phyloP scores from a whole-genome alignment of 257 asterid genomes.

The Jaltomata sinuosa region DNA sequence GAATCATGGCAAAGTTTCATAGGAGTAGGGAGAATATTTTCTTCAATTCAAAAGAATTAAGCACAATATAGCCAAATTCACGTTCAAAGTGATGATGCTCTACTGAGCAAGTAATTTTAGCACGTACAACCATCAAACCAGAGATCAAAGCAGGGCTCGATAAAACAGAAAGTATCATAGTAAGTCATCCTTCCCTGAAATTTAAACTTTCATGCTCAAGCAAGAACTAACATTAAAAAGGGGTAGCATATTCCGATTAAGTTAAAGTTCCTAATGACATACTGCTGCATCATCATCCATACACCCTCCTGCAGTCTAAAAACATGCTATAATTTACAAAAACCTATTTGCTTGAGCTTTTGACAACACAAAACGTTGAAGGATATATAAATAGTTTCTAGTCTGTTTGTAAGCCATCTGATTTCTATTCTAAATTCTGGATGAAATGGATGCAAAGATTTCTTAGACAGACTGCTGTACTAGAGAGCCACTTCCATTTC shows the following conservation, averaged over 20 bases:
- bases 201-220: not conserved
- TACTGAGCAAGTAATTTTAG: not conserved
- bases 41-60: not conserved
- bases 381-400: not conserved
- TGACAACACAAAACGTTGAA: not conserved
- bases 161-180: not conserved
- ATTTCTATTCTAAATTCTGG: not conserved
- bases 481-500: slow-evolving; percentile 33
- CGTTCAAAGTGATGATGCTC: not conserved
- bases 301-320: not conserved
- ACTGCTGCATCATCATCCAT: not conserved
- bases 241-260: not conserved
- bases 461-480: slow-evolving; percentile 5
- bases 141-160: not conserved
- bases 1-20: too few relatives aligned
- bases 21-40: not conserved
- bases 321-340: not conserved
- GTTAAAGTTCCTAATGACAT: not conserved
- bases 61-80: not conserved
- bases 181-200: not conserved
- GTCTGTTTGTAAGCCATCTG: not conserved
- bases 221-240: not conserved
- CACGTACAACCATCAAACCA: not conserved
- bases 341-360: not conserved
- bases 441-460: not conserved